Evolutionary conservation across 2,329 filamentous ascomycete species (phyloP).

Genomic region (Aspergillus alliaceus): DNA sequence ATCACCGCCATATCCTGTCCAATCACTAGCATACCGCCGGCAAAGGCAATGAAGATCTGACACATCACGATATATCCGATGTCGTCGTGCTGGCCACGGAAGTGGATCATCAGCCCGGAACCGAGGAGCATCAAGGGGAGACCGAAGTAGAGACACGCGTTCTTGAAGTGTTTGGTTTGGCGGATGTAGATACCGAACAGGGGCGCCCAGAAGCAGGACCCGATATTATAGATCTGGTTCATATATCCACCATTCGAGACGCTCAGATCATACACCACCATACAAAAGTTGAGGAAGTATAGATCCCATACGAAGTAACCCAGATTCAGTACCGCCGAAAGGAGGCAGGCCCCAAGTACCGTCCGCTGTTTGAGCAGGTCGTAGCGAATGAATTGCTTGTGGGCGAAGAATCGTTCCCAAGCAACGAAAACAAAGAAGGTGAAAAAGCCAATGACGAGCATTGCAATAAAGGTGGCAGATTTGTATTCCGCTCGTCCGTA

Average conservation of each 20-base stretch:
- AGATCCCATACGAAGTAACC: slow-evolving; percentile 54
- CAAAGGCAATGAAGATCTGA: slow-evolving; percentile 56
- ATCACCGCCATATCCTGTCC: slow-evolving; percentile 60
- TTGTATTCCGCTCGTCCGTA: slow-evolving; percentile 3
- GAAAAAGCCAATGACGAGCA: not conserved
- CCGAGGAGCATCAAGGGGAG: slow-evolving; percentile 53
- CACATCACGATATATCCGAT: slow-evolving; percentile 55
- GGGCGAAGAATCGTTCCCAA: slow-evolving; percentile 56
- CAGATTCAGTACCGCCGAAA: slow-evolving; percentile 50
- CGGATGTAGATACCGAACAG: slow-evolving; percentile 53
- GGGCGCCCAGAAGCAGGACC: slow-evolving; percentile 53
- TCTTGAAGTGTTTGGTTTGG: slow-evolving; percentile 54
- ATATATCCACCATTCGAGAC: slow-evolving; percentile 48
- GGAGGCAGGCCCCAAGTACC: slow-evolving; percentile 52
- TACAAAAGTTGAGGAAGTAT: slow-evolving; percentile 56
- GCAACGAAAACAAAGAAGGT: slow-evolving; percentile 44
- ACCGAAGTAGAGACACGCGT: slow-evolving; percentile 50
- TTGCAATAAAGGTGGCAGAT: slow-evolving; percentile 1
- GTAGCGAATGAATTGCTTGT: slow-evolving; percentile 56
- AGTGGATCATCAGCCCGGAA: slow-evolving; percentile 56
- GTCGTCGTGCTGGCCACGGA: slow-evolving; percentile 49
- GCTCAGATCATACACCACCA: slow-evolving; percentile 52
- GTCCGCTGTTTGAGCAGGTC: slow-evolving; percentile 50
- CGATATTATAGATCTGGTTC: slow-evolving; percentile 54
- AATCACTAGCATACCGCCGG: slow-evolving; percentile 54